Conservation (phyloP, 2,329 filamentous ascomycete species). For the Dactylellina drechsleri region DNA sequence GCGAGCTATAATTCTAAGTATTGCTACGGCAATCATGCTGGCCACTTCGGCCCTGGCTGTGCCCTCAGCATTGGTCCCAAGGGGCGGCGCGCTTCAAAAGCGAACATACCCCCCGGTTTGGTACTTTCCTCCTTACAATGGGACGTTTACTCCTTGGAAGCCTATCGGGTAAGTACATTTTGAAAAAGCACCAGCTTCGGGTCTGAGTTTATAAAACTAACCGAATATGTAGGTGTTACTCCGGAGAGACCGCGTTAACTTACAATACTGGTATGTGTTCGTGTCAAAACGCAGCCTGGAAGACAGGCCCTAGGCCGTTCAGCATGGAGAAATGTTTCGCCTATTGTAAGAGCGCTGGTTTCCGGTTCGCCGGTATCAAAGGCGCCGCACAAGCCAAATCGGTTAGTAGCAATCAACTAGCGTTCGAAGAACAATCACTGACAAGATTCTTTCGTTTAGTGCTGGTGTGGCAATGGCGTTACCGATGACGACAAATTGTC, state of each 20-base stretch:
- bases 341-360: slow-evolving; percentile 24
- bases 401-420: neutral
- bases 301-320: neutral
- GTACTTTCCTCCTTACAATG: slow-evolving; percentile 13
- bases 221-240: slow-evolving; percentile 13
- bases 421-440: neutral
- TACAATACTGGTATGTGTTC: slow-evolving; percentile 18
- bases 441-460: neutral
- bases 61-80: slow-evolving; percentile 5
- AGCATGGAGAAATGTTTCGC: slow-evolving; percentile 26
- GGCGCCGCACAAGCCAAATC: slow-evolving; percentile 10
- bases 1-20: slow-evolving; percentile 1
- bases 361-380: slow-evolving; percentile 32
- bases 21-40: slow-evolving; percentile 9
- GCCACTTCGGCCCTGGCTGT: slow-evolving; percentile 12
- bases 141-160: slow-evolving; percentile 1
- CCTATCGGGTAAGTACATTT: slow-evolving; percentile 1
- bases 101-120: slow-evolving; percentile 1
- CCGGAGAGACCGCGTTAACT: slow-evolving; percentile 5
- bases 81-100: neutral
- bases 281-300: slow-evolving; percentile 15
- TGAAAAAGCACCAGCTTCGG: neutral
- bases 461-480: slow-evolving; percentile 18
- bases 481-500: slow-evolving; percentile 3
- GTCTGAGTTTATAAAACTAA: neutral